Conservation (phyloP, 768 basidiomycete genomes). For the Tricholoma flavovirens region DNA sequence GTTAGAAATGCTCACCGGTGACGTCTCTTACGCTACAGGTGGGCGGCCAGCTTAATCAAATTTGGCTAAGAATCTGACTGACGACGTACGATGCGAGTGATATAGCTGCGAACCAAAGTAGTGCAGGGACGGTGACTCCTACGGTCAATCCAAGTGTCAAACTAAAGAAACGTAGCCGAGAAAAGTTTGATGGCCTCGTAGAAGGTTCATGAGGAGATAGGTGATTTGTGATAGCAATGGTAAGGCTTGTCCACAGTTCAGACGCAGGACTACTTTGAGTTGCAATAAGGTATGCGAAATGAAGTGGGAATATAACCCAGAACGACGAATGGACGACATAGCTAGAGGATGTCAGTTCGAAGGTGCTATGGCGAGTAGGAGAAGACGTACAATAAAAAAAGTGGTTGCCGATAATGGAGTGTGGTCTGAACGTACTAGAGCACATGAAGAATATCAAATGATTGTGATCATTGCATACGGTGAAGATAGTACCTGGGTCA, state of each 20-base stretch:
- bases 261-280: slow-evolving; percentile 43
- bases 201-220: slow-evolving; percentile 28
- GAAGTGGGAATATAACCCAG: slow-evolving; percentile 73
- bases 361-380: slow-evolving; percentile 1
- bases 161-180: slow-evolving; percentile 29
- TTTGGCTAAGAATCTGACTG: slow-evolving; percentile 5
- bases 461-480: neutral
- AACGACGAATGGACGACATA: slow-evolving; percentile 86
- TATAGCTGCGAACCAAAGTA: slow-evolving; percentile 75
- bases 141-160: slow-evolving; percentile 41
- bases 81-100: slow-evolving; percentile 65
- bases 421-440: slow-evolving; percentile 72
- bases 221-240: slow-evolving; percentile 42
- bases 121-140: slow-evolving; percentile 55
- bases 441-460: slow-evolving; percentile 4
- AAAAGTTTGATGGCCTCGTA: slow-evolving; percentile 31
- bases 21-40: slow-evolving; percentile 67
- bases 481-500: slow-evolving; percentile 61
- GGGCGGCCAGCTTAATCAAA: neutral
- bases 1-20: slow-evolving; percentile 41
- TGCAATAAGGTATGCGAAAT: slow-evolving; percentile 59
- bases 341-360: slow-evolving; percentile 31
- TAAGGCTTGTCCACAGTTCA: slow-evolving; percentile 48
- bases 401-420: slow-evolving; percentile 79
- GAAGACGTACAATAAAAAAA: slow-evolving; percentile 74